Percentiles rank a stretch among this genome's conserved stretches.
Evolutionary conservation across 2,329 filamentous ascomycete genomes (phyloP).

Genomic region (Fusarium domesticum): DNA sequence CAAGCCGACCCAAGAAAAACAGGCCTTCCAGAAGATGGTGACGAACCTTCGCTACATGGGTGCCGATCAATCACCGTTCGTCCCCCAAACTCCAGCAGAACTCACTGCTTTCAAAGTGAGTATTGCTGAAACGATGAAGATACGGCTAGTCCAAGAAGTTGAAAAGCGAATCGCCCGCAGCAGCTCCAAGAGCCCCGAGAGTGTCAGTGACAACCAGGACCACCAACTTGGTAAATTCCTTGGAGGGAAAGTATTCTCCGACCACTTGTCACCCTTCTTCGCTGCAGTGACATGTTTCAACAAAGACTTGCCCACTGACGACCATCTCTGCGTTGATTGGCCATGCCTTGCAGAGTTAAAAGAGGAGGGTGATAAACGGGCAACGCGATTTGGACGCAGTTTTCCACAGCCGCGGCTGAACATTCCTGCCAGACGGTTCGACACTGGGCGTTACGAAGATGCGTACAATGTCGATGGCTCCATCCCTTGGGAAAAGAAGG

Average conservation of each 20-base stretch:
- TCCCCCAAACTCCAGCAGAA: constrained; percentile 36
- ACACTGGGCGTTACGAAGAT: constrained; percentile 3
- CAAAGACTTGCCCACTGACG: constrained; percentile 11
- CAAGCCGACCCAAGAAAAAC: constrained; percentile 33
- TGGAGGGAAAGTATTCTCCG: constrained; percentile 27
- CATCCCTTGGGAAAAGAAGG: constrained; percentile 29
- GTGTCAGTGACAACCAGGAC: background rate
- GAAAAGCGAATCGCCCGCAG: constrained; percentile 20
- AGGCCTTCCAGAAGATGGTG: constrained; percentile 35
- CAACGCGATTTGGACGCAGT: constrained; percentile 24
- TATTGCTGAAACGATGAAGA: constrained; percentile 28
- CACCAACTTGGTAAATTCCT: constrained; percentile 22
- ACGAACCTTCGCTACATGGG: constrained; percentile 36
- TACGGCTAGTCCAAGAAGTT: constrained; percentile 27
- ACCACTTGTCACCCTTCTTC: constrained; percentile 35
- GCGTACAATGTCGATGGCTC: constrained; percentile 22
- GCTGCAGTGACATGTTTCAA: constrained; percentile 35
- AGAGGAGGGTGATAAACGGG: constrained; percentile 34
- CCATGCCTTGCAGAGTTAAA: constrained; percentile 37
- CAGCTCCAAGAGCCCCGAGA: constrained; percentile 13
- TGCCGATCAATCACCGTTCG: constrained; percentile 37
- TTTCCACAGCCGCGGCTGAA: constrained; percentile 35
- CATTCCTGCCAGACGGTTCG: constrained; percentile 10
- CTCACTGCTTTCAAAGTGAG: constrained; percentile 33
- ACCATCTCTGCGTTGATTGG: constrained; percentile 29